phyloP scores from a whole-genome alignment of 805 yeast species.

The Yarrowia hollandica region DNA sequence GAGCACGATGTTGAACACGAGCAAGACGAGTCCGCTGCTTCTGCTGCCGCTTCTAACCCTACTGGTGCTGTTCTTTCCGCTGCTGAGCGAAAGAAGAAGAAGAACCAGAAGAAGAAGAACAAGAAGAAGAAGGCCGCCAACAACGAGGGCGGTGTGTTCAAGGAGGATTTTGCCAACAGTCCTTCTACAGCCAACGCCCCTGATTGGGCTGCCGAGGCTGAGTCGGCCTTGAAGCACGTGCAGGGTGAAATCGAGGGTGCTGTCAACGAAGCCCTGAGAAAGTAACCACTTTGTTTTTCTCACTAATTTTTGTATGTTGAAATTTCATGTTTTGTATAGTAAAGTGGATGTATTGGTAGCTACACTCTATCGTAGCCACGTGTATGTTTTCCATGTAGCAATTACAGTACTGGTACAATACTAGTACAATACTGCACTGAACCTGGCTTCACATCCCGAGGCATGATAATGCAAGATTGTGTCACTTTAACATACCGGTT shows the following conservation, averaged over 20 bases:
- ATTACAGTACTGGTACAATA: not conserved
- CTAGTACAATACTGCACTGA: too few species aligned
- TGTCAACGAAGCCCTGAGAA: constrained; percentile 24
- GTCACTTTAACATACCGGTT: too few species aligned
- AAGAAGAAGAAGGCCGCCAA: constrained; percentile 20
- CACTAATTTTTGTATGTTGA: constrained; percentile 25
- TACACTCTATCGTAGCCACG: too few species aligned
- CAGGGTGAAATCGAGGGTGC: constrained; percentile 28
- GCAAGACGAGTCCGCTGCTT: constrained; percentile 1
- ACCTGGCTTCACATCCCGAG: too few species aligned
- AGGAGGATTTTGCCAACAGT: constrained; percentile 26
- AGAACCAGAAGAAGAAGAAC: constrained; percentile 13
- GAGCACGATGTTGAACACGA: constrained; percentile 21
- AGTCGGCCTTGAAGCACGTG: constrained; percentile 27
- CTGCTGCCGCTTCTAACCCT: constrained; percentile 4
- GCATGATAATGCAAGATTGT: too few species aligned
- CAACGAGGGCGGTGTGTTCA: constrained; percentile 22
- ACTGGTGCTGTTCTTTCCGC: constrained; percentile 20
- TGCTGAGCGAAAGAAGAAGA: constrained; percentile 23
- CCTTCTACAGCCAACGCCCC: constrained; percentile 21
- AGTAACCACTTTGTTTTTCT: constrained; percentile 17
- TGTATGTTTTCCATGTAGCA: too few species aligned
- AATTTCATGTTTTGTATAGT: constrained; percentile 26
- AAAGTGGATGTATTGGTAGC: not conserved
- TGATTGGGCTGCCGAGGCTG: constrained; percentile 29